A percentile compares a stretch with the other conserved stretches of the same genome.
These are phyloP conservation scores for Ambrosia artemisiifolia DNA, from an alignment of 129 eudicot genomes.

Conservation along the genomic window DNA sequence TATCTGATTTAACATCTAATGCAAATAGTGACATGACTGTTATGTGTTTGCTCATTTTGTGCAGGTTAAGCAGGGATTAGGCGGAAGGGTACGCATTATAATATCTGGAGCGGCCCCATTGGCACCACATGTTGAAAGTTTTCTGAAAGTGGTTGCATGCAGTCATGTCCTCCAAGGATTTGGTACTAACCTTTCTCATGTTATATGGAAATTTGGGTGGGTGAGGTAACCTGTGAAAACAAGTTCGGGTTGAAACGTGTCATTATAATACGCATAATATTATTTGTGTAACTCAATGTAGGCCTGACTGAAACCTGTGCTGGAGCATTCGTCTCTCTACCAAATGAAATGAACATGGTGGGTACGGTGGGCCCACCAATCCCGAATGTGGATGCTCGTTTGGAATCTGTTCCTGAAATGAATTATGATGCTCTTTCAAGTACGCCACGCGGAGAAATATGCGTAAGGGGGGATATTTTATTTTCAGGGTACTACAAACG, in stretches of 20 bases:
- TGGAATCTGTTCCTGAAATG: conserved; percentile 86
- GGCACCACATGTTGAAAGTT: conserved; percentile 72
- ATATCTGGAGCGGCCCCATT: conserved; percentile 89
- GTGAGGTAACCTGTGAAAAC: background rate
- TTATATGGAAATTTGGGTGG: background rate
- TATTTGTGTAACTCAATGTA: conserved; percentile 24
- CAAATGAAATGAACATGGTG: conserved; percentile 58
- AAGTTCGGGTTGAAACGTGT: background rate
- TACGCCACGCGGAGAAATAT: conserved; percentile 75
- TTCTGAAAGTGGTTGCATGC: conserved; percentile 73
- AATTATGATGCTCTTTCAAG: conserved; percentile 68
- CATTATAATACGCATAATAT: background rate
- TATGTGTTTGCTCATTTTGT: conserved; percentile 5
- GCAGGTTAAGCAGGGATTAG: conserved; percentile 71
- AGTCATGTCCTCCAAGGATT: conserved; percentile 81
- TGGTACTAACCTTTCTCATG: conserved; percentile 37
- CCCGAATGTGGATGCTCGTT: conserved; percentile 67
- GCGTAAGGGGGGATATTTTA: conserved; percentile 58
- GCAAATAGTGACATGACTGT: background rate
- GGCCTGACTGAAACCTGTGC: conserved; percentile 90
- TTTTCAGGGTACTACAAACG: conserved; percentile 81
- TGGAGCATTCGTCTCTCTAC: conserved; percentile 70
- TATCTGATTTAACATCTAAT: background rate
- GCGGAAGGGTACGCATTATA: conserved; percentile 71
- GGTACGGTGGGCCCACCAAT: conserved; percentile 93